Conservation (phyloP, 2,329 filamentous ascomycete species). For the Fusarium abutilonis region DNA sequence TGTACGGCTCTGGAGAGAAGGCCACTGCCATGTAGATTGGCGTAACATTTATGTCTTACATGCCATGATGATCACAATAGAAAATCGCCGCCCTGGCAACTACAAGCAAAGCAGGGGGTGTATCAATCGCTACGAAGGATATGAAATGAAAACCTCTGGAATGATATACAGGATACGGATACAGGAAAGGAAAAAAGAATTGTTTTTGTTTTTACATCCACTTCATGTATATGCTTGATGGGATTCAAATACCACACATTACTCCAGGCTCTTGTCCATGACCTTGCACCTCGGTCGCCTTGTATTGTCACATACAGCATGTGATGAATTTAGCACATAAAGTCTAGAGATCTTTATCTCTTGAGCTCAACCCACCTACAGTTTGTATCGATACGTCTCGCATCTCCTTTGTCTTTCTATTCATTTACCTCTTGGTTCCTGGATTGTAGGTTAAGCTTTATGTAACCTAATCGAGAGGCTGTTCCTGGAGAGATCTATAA, state of each 20-base stretch:
- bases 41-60: slow-evolving; percentile 17
- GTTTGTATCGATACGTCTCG: neutral
- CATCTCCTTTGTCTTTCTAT: neutral
- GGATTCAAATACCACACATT: slow-evolving; percentile 24
- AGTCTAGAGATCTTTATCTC: slow-evolving; percentile 10
- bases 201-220: slow-evolving; percentile 28
- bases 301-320: neutral
- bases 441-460: slow-evolving; percentile 13
- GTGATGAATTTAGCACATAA: neutral
- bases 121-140: slow-evolving; percentile 38
- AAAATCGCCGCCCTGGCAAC: slow-evolving; percentile 35
- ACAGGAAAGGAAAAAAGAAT: slow-evolving; percentile 27
- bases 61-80: slow-evolving; percentile 41
- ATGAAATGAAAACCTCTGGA: slow-evolving; percentile 31
- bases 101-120: slow-evolving; percentile 22
- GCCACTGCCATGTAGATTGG: slow-evolving; percentile 36
- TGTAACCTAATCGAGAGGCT: slow-evolving; percentile 13
- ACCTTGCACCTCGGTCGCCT: neutral
- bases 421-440: neutral
- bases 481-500: slow-evolving; percentile 16
- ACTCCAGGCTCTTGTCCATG: neutral
- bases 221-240: slow-evolving; percentile 39
- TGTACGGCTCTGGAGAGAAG: slow-evolving; percentile 60
- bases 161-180: slow-evolving; percentile 42
- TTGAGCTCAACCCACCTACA: neutral